Conservation (phyloP, 495 filamentous ascomycete genomes). For the Daldinia vernicosa region DNA sequence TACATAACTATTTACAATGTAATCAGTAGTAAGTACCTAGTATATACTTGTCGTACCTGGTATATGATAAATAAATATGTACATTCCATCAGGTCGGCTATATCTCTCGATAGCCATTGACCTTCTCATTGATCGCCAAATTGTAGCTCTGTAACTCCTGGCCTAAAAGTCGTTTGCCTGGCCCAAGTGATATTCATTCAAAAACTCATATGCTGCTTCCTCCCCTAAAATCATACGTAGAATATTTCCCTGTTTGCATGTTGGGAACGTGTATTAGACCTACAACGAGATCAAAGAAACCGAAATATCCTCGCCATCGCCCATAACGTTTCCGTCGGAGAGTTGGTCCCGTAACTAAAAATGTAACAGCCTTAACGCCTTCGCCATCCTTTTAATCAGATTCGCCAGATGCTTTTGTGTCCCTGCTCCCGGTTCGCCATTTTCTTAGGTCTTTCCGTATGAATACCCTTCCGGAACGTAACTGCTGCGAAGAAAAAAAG, state of each 20-base stretch:
- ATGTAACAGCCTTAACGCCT: slow-evolving; percentile 21
- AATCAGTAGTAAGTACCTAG: not conserved
- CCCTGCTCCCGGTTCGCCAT: slow-evolving; percentile 17
- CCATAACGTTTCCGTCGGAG: slow-evolving; percentile 2
- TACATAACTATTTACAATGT: not conserved
- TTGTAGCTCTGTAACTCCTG: not conserved
- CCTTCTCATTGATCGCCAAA: slow-evolving; percentile 7
- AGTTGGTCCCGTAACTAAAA: slow-evolving; percentile 8
- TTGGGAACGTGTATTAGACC: slow-evolving; percentile 21
- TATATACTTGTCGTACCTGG: not conserved
- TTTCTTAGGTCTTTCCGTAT: slow-evolving; percentile 3
- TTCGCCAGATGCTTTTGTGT: slow-evolving; percentile 13
- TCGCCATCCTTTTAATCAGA: slow-evolving; percentile 16
- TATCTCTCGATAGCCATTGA: not conserved
- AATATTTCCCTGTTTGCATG: slow-evolving; percentile 3
- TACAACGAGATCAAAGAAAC: slow-evolving; percentile 7
- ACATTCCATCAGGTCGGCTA: slow-evolving; percentile 8
- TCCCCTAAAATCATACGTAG: not conserved
- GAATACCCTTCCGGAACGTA: slow-evolving; percentile 1
- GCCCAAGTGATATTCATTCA: not conserved
- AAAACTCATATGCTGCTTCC: not conserved
- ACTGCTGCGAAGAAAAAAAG: not conserved
- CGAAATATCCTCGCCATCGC: not conserved
- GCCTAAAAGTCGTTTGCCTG: slow-evolving; percentile 15
- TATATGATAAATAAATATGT: slow-evolving; percentile 34